Conservation (phyloP, 768 basidiomycete genomes). For the Lactarius quietus region DNA sequence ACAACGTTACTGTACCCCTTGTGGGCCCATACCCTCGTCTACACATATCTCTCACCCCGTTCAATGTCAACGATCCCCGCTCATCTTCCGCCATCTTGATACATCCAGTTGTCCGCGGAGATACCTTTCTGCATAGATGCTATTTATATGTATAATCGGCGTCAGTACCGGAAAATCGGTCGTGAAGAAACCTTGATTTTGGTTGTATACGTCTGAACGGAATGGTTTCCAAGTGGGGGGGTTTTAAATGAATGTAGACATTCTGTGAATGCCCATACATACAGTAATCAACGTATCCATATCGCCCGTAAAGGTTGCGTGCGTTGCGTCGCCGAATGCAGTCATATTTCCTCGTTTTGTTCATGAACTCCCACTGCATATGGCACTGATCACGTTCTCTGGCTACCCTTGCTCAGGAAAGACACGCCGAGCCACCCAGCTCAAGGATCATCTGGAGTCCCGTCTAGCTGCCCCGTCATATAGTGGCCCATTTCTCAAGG, state of each 20-base stretch:
- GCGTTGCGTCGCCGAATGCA: neutral
- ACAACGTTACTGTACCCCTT: too few species aligned
- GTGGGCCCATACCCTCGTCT: too few species aligned
- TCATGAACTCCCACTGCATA: constrained; percentile 31
- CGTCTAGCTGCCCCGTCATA: constrained; percentile 50
- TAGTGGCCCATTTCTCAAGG: constrained; percentile 46
- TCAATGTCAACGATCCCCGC: too few species aligned
- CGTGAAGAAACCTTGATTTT: too few species aligned
- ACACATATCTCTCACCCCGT: too few species aligned
- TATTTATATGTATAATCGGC: neutral
- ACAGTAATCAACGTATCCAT: too few species aligned
- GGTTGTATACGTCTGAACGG: neutral
- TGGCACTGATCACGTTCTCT: constrained; percentile 91
- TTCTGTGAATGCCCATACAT: too few species aligned
- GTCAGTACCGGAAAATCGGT: too few species aligned
- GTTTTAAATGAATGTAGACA: neutral
- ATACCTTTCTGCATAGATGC: neutral
- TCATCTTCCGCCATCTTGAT: neutral
- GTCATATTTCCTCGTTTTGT: neutral
- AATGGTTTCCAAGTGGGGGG: neutral
- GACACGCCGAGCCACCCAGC: constrained; percentile 61
- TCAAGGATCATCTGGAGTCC: constrained; percentile 53
- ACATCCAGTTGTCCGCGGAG: neutral
- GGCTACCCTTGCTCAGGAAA: constrained; percentile 92
- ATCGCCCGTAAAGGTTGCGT: too few species aligned